Conservation (phyloP, 1,139 yeast genomes). For the Geotrichum histeridarum region DNA sequence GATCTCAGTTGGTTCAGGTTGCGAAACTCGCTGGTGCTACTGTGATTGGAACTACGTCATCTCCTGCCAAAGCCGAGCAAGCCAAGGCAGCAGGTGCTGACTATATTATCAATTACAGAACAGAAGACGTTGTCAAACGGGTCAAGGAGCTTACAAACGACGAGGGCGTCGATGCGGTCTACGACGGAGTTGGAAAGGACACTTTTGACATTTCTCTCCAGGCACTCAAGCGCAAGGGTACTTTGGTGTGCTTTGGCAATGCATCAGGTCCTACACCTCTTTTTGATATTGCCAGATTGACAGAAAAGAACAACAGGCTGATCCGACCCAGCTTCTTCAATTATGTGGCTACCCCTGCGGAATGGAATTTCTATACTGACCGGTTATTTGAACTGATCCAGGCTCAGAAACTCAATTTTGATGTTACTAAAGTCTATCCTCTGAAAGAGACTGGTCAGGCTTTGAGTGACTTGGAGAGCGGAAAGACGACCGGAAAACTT, state of each 20-base stretch:
- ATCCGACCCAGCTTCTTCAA: conserved; percentile 58
- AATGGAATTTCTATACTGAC: conserved; percentile 52
- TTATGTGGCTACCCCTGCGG: conserved; percentile 52
- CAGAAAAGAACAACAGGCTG: conserved; percentile 58
- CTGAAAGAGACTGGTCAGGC: conserved; percentile 62
- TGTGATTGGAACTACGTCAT: conserved; percentile 79
- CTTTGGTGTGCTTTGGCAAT: conserved; percentile 74
- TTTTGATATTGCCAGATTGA: conserved; percentile 45
- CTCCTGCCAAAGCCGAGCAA: conserved; percentile 46
- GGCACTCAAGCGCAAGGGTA: conserved; percentile 65
- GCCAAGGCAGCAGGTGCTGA: conserved; percentile 76
- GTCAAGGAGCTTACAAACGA: conserved; percentile 66
- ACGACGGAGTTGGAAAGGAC: conserved; percentile 79
- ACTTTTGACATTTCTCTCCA: conserved; percentile 64
- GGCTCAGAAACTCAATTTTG: conserved; percentile 49
- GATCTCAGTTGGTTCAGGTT: conserved; percentile 63
- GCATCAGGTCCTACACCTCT: conserved; percentile 85
- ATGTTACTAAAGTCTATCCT: conserved; percentile 53
- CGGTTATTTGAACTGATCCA: conserved; percentile 45
- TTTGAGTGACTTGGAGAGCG: conserved; percentile 59
- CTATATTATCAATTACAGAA: conserved; percentile 56
- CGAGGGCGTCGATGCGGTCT: conserved; percentile 65
- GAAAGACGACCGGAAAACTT: conserved; percentile 76
- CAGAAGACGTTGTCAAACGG: conserved; percentile 50
- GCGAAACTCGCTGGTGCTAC: conserved; percentile 60